phyloP scores from a whole-genome alignment of 169 alveolate genomes.

The Besnoitia besnoiti region DNA sequence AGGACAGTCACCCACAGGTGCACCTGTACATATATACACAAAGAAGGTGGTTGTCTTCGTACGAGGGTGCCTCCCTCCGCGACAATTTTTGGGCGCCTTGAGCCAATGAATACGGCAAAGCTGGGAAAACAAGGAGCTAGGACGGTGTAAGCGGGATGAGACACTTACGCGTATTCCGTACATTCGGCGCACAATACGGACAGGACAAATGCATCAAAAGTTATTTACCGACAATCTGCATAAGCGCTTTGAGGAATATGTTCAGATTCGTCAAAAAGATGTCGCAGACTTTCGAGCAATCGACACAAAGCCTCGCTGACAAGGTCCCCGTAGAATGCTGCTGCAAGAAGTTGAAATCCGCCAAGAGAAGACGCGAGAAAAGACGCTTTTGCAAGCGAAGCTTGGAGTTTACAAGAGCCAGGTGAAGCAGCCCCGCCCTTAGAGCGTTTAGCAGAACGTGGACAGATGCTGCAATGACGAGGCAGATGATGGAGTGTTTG shows the following conservation, averaged over 20 bases:
- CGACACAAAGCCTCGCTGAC: constrained; percentile 12
- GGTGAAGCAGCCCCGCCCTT: neutral
- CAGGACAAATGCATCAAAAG: too few relatives aligned
- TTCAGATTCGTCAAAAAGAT: neutral
- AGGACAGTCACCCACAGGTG: too few relatives aligned
- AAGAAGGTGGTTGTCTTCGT: too few relatives aligned
- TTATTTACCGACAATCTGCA: neutral
- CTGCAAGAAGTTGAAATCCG: neutral
- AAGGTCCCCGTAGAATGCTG: neutral
- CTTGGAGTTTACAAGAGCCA: neutral
- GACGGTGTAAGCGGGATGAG: too few relatives aligned
- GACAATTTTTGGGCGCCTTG: too few relatives aligned
- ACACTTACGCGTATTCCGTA: too few relatives aligned
- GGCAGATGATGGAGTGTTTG: neutral
- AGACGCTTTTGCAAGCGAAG: neutral
- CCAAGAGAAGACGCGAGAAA: neutral
- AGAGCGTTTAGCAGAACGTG: neutral
- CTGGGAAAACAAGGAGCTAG: too few relatives aligned
- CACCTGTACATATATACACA: too few relatives aligned
- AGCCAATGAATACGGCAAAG: too few relatives aligned
- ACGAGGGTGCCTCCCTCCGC: too few relatives aligned
- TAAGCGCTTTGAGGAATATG: neutral
- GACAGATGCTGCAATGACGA: neutral
- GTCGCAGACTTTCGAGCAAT: constrained; percentile 1
- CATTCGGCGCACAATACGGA: too few relatives aligned